Evolutionary conservation across 352 stramenopile genomes (phyloP).

Genomic region (Globisporangium ultimum): DNA sequence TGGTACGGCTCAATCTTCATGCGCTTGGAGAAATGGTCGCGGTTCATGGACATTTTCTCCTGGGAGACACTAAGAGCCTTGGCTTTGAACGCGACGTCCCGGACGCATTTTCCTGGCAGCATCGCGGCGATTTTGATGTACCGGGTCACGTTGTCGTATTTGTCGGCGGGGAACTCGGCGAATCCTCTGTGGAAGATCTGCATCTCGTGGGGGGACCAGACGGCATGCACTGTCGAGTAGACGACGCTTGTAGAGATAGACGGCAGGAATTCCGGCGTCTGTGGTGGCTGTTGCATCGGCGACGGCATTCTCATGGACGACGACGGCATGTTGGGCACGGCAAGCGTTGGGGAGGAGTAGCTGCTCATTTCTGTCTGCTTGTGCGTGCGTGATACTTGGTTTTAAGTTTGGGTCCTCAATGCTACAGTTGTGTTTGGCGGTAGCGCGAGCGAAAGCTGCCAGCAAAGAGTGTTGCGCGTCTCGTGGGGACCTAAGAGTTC

Average conservation of each 20-base stretch:
- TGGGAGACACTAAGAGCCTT: conserved; percentile 27
- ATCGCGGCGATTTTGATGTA: conserved; percentile 80
- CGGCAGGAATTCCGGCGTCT: conserved; percentile 21
- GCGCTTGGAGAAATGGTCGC: conserved; percentile 41
- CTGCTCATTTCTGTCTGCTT: conserved; percentile 6
- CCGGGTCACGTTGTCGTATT: conserved; percentile 77
- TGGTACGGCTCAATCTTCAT: conserved; percentile 61
- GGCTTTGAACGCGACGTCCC: conserved; percentile 72
- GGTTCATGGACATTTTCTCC: conserved; percentile 16
- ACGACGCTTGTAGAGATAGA: conserved; percentile 58
- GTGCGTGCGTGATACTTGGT: background rate
- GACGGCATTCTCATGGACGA: conserved; percentile 16
- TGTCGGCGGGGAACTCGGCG: conserved; percentile 44
- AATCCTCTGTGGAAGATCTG: conserved; percentile 61
- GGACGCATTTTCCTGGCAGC: conserved; percentile 66
- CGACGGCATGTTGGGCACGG: conserved; percentile 1
- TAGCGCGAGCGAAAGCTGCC: background rate
- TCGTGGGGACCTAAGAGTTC: background rate
- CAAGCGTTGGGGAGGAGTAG: conserved; percentile 9
- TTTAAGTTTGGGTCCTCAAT: background rate
- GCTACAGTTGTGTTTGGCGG: background rate
- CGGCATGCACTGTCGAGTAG: conserved; percentile 55
- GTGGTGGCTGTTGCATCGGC: background rate
- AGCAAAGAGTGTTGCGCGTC: background rate
- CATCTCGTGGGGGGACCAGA: conserved; percentile 61